Percentiles rank a stretch among this genome's conserved stretches.
These are phyloP conservation scores for Xylaria castorea DNA, from an alignment of 495 filamentous ascomycete genomes.

Conservation along the genomic window DNA sequence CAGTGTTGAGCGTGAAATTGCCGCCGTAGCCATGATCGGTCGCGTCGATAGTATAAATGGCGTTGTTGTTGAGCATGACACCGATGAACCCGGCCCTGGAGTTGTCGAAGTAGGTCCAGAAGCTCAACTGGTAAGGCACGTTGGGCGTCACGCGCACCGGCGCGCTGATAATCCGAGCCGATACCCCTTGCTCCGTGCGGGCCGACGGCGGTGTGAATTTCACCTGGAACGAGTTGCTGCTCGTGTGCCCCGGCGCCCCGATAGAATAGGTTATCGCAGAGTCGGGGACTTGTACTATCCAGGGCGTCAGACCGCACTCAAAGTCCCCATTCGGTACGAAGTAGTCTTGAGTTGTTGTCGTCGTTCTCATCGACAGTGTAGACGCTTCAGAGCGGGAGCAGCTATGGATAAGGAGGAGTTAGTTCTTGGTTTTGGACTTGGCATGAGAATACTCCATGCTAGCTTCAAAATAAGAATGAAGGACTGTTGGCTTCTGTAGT, in stretches of 20 bases:
- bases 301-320: slow-evolving; percentile 32
- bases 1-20: slow-evolving; percentile 11
- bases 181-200: not conserved
- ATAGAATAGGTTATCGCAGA: slow-evolving; percentile 16
- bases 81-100: slow-evolving; percentile 4
- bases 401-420: not conserved
- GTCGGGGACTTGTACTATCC: slow-evolving; percentile 33
- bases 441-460: not conserved
- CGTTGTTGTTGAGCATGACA: not conserved
- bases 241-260: not conserved
- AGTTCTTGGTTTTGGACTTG: not conserved
- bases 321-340: slow-evolving; percentile 35
- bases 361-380: slow-evolving; percentile 20
- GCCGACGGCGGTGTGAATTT: not conserved
- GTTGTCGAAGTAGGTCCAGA: slow-evolving; percentile 16
- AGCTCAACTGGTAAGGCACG: not conserved
- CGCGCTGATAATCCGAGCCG: not conserved
- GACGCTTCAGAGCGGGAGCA: not conserved
- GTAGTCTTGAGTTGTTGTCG: slow-evolving; percentile 22
- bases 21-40: slow-evolving; percentile 8
- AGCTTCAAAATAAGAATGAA: not conserved
- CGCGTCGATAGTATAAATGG: slow-evolving; percentile 51
- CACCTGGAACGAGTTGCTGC: slow-evolving; percentile 19
- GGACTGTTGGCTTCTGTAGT: too few species aligned
- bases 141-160: not conserved